Conservation (phyloP, 75 land plant genomes). For the Isoetes taiwanensis region DNA sequence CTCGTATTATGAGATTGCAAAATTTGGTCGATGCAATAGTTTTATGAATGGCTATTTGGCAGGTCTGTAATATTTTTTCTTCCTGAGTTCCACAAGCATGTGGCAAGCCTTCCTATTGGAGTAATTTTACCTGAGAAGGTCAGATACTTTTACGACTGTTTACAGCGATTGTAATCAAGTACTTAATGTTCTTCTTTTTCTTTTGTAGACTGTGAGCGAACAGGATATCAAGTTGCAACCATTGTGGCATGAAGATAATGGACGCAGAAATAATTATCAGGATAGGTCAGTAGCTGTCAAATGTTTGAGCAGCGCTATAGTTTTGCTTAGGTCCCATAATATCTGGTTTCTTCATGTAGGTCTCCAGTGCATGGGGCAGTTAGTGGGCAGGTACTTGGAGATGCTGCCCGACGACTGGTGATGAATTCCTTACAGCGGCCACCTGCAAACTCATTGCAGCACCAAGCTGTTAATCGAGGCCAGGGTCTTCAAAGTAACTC, state of each 20-base stretch:
- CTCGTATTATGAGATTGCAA: background rate
- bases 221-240: constrained; percentile 63
- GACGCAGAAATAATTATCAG: constrained; percentile 40
- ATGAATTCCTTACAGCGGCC: constrained; percentile 51
- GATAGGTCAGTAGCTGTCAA: constrained; percentile 22
- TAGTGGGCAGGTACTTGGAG: constrained; percentile 58
- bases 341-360: constrained; percentile 18
- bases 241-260: constrained; percentile 93
- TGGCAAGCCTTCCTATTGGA: constrained; percentile 58
- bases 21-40: background rate
- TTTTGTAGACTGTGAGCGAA: constrained; percentile 40
- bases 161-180: background rate
- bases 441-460: no score
- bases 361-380: constrained; percentile 39
- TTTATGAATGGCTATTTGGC: constrained; percentile 6
- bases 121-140: constrained; percentile 71
- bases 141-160: background rate
- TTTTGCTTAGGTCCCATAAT: background rate
- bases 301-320: constrained; percentile 9
- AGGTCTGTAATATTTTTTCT: constrained; percentile 64
- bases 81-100: constrained; percentile 67
- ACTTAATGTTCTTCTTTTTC: background rate
- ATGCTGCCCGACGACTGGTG: constrained; percentile 75
- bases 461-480: no score
- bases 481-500: no score